Conservation (phyloP, 805 yeast species). For the Wickerhamiella domercqiae region DNA sequence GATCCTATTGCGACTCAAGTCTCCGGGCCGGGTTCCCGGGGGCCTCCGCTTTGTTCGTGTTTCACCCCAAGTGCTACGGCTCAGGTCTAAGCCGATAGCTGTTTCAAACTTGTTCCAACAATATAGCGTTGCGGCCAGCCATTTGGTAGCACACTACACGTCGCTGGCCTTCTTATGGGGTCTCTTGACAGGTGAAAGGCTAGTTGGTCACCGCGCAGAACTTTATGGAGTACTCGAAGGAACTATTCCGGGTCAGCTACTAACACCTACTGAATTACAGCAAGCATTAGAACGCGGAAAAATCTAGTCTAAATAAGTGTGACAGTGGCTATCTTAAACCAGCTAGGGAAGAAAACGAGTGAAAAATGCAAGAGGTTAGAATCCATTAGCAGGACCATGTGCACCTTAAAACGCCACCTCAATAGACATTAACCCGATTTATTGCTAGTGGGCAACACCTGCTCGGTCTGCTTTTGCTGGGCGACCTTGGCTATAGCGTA, state of each 20-base stretch:
- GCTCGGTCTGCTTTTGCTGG: constrained; percentile 38
- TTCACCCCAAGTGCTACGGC: constrained; percentile 5
- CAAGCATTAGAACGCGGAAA: too few relatives aligned
- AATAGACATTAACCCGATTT: constrained; percentile 5
- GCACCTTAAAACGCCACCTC: too few relatives aligned
- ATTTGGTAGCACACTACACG: constrained; percentile 30
- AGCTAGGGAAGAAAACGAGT: too few relatives aligned
- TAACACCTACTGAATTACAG: too few relatives aligned
- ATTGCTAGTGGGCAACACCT: constrained; percentile 14
- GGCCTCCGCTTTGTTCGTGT: constrained; percentile 29
- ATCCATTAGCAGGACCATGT: too few relatives aligned
- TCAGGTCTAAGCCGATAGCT: constrained; percentile 33
- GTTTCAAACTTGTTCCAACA: constrained; percentile 34
- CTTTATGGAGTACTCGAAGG: constrained; percentile 39
- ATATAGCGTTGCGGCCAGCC: constrained; percentile 28
- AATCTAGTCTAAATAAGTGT: too few relatives aligned
- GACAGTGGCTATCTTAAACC: too few relatives aligned
- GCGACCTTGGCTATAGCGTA: constrained; percentile 92
- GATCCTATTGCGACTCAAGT: constrained; percentile 60
- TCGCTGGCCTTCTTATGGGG: constrained; percentile 28
- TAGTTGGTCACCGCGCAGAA: constrained; percentile 32
- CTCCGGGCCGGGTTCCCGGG: constrained; percentile 53
- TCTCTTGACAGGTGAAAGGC: constrained; percentile 33
- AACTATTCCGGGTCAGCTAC: constrained; percentile 32
- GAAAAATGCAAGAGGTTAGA: too few relatives aligned